Base-by-base conservation (phyloP, 257 asterid genomes). In the Forsythia viridissima region DNA sequence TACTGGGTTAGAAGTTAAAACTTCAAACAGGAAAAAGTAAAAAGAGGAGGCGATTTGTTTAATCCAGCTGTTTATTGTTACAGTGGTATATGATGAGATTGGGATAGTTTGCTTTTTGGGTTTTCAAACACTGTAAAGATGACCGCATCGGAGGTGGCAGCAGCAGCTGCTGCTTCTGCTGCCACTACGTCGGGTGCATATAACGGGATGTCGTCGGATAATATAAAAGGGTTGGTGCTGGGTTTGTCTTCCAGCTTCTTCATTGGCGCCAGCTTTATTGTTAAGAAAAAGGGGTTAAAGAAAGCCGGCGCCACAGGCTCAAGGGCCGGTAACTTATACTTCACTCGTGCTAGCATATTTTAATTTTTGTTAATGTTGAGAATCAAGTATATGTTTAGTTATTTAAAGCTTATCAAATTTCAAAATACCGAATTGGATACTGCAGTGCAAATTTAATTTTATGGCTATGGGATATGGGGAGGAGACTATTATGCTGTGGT, bases 271-370 rank as follows among this genome's bases (percentile, higher is more conserved):
- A 93, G 97, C 77, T 93, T 93, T 77, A 91, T 93, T 77, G 89
- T 93, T 77, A 93, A 93, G 97, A 93, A 91, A 73, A 91, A 89
- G 84, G 98, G 98, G 21, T 86, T 91, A 72, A 92, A 93, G 88
- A 93, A 86, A 82, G 97, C 98, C 51, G 97, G 90, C 70, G 90
- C 96, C 43, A 88, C 92, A 3, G 98, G 97, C n/a, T 80, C 88
- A 74, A 85, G 97, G 77, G 98, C 98, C 73, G 97, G 98, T 91
- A 88, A 66, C 37, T 74, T 70, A 20, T 74, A 16, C 9, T 40
- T 12, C 7, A 7, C 8, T 18, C 20, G 18, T 18, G 66, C 37
- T 67, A 30, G 39, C 20, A 36, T 48, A 67, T 55, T 70, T 74
- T 21, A 11, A 13, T 40, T 77, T 38, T 38, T 66, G 21, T 42